These are phyloP conservation scores for Canavalia gladiata DNA, from an alignment of 306 rosid species.

Conservation along the genomic window DNA sequence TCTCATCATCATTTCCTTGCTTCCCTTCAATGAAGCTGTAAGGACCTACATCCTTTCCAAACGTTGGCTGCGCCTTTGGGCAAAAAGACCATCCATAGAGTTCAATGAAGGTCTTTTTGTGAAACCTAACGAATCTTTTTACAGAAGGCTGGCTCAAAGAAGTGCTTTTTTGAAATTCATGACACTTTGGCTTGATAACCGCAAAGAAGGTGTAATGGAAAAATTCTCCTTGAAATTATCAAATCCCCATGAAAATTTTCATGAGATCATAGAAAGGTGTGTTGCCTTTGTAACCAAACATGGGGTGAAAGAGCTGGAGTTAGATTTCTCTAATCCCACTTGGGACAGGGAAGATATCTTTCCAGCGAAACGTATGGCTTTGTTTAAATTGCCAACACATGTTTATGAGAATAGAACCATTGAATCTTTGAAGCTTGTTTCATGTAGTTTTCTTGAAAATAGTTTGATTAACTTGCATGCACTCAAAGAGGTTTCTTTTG, in stretches of 20 bases:
- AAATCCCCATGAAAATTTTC: neutral
- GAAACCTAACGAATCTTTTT: neutral
- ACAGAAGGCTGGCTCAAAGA: neutral
- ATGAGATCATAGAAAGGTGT: neutral
- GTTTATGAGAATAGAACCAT: neutral
- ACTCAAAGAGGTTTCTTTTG: conserved; percentile 32
- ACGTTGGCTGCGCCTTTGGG: conserved; percentile 33
- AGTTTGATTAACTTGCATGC: neutral
- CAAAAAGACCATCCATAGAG: conserved; percentile 6
- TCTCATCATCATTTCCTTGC: conserved; percentile 18
- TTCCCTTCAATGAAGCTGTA: conserved; percentile 46
- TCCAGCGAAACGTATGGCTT: neutral
- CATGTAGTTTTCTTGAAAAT: conserved; percentile 5
- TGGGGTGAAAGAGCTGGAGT: conserved; percentile 26
- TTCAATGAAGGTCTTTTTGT: conserved; percentile 25
- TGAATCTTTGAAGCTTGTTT: conserved; percentile 19
- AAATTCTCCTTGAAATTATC: conserved; percentile 7
- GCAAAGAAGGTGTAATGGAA: neutral
- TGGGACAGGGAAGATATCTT: neutral
- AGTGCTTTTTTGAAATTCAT: neutral
- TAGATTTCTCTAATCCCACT: conserved; percentile 35
- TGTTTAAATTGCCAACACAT: neutral
- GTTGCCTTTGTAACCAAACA: conserved; percentile 2
- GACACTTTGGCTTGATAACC: neutral
- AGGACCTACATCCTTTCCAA: conserved; percentile 35